Conservation (phyloP, 768 basidiomycete species). For the Panus rudis region DNA sequence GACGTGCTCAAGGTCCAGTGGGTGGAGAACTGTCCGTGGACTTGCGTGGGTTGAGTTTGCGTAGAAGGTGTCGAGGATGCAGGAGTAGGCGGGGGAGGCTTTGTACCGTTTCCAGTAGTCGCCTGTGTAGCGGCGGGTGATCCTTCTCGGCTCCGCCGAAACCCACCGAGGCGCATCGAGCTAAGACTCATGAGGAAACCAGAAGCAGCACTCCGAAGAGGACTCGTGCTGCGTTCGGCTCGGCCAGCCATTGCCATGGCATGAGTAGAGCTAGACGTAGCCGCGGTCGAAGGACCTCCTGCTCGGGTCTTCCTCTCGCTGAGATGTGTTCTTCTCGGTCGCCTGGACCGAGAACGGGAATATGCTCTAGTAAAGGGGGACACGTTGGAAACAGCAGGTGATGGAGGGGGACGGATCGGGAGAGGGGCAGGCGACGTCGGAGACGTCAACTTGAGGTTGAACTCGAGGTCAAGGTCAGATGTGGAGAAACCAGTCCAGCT, state of each 20-base stretch:
- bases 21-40: constrained; percentile 5
- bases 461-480: not conserved
- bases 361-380: not conserved
- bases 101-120: too few species aligned
- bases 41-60: constrained; percentile 22
- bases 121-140: too few species aligned
- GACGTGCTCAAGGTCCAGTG: constrained; percentile 13
- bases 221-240: not conserved
- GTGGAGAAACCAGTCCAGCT: not conserved
- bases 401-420: constrained; percentile 11
- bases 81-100: constrained; percentile 11
- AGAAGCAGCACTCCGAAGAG: too few species aligned
- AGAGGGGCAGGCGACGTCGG: constrained; percentile 10
- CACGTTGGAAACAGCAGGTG: too few species aligned
- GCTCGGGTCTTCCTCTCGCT: not conserved
- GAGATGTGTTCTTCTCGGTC: not conserved
- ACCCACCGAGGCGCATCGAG: too few species aligned
- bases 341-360: not conserved
- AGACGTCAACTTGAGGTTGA: too few species aligned
- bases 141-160: too few species aligned
- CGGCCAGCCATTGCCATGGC: constrained; percentile 5
- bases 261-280: constrained; percentile 6
- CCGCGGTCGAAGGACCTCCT: not conserved
- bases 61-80: constrained; percentile 27
- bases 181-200: too few species aligned